Evolutionary conservation across 345 rosid genomes (phyloP), one percentile per base, ranked within the genome.

Genomic region (Combretum micranthum): DNA sequence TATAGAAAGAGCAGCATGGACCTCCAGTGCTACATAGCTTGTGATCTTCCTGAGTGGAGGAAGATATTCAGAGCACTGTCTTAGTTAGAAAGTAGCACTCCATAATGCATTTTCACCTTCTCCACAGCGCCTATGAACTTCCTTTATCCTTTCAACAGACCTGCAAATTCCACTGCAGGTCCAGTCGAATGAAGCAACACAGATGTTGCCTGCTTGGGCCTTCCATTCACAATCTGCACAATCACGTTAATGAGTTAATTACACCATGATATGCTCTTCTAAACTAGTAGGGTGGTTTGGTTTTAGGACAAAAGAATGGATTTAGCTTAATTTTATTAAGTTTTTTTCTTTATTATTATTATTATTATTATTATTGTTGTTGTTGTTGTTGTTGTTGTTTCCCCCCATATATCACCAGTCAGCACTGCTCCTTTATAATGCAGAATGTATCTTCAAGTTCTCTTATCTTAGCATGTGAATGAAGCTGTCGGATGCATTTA

Each of bases 151-250:
- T 55, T 92, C 95, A 0, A 77, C 90, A 15, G 98, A 88, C 62
- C 82, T 81, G 73, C 98, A 92, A 46, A 92, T 92, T 42, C 98
- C 98, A 12, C 98, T 92, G 82, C 98, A 92, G 66, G 48, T 92
- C 98, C 98, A 92, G 61, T 92, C 98, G 0, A 86, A 92, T 19
- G 98, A 92, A 58, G 98, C 98, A 52, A 92, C 86, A 22, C 97
- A 92, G 13, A 83, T 67, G 79, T 92, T 92, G 62, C 97, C 98
- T 32, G 98, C 97, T 68, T 86, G 98, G 0, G 98, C 98, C 77
- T 92, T 92, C 98, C 95, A 86, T 32, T 88, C 97, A 6, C 98
- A 92, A 65, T 92, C 97, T 92, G 74, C 77, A 75, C 17, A 20
- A 46, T 26, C 58, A 46, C 46, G 52, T 39, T 25, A 9, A 46